Base-by-base conservation (phyloP, 257 asterid genomes). In the Solanum megistacrolobum region DNA sequence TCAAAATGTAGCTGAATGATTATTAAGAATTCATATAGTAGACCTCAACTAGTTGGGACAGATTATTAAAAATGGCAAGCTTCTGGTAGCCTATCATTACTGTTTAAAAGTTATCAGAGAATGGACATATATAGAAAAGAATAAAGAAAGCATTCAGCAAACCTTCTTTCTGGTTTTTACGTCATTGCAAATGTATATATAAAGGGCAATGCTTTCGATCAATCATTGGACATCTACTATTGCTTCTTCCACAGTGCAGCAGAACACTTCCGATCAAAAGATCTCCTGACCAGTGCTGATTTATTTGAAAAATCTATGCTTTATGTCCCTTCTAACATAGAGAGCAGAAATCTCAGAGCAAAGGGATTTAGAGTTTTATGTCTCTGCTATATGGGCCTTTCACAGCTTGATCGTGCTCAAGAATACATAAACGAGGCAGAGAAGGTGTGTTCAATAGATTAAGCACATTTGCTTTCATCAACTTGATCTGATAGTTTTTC, bases 341-440 rank as follows among this genome's bases (percentile, higher is more conserved):
- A 96, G 91, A 95, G 88, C 88, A 93, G 94, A 95, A 93, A 89
- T 85, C 94, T 96, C 83, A 92, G 93, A 91, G 98, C 99, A 52
- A 97, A 97, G 92, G 99, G 99, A 78, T 96, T 91, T 88, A 92
- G 98, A 89, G 96, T 95, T 76, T 92, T 97, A 86, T 94, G 98
- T 91, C 97, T 97, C 90, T 97, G 98, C 93, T 90, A 95, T 92
- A 88, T 97, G 34, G 98, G 95, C 91, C 94, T 97, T 83, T 89
- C 92, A 90, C 98, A 94, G 92, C 94, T 96, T 52, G 98, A 96
- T 89, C 94, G 98, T 92, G 98, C 99, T 91, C 94, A 96, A 92
- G 99, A 97, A 91, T 97, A 97, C 90, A 92, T 96, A 55, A 93
- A 94, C 88, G 99, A 97, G 92, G 98, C 99, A 88, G 99, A 94